Evolutionary conservation across 164 flowering plant genomes (phyloP).

Genomic region (Echeveria elegans): DNA sequence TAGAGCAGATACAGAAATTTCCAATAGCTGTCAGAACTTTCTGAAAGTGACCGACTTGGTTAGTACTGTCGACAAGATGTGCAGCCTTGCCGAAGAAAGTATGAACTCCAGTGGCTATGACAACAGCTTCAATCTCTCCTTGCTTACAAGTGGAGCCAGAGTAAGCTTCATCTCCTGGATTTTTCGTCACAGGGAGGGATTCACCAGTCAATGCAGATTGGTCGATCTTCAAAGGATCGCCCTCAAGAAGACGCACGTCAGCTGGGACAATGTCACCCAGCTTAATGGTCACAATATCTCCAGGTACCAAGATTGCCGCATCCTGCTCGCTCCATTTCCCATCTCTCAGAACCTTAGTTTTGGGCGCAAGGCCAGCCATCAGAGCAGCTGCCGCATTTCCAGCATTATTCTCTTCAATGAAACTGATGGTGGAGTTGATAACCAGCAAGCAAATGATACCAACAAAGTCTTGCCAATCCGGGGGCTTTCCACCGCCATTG

Average conservation of each 20-base stretch:
- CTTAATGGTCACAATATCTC: slow-evolving; percentile 41
- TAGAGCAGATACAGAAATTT: slow-evolving; percentile 19
- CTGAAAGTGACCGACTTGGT: slow-evolving; percentile 47
- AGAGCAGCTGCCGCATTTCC: slow-evolving; percentile 11
- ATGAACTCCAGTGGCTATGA: slow-evolving; percentile 49
- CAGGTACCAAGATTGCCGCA: slow-evolving; percentile 43
- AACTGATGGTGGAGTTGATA: slow-evolving; percentile 49
- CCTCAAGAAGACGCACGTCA: slow-evolving; percentile 44
- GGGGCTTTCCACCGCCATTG: slow-evolving; percentile 48
- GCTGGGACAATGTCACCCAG: slow-evolving; percentile 48
- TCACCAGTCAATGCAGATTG: background rate
- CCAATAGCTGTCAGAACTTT: slow-evolving; percentile 48
- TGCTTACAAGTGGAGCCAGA: slow-evolving; percentile 55
- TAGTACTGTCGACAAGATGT: slow-evolving; percentile 49
- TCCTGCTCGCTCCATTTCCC: slow-evolving; percentile 45
- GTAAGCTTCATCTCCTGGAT: slow-evolving; percentile 32
- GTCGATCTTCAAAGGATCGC: slow-evolving; percentile 9
- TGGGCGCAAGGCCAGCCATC: slow-evolving; percentile 20
- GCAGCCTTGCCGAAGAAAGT: slow-evolving; percentile 58
- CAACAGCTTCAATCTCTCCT: slow-evolving; percentile 51
- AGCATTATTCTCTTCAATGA: slow-evolving; percentile 51
- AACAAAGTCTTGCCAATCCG: slow-evolving; percentile 11
- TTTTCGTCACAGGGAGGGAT: slow-evolving; percentile 23
- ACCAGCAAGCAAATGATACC: slow-evolving; percentile 32
- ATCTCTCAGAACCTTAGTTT: slow-evolving; percentile 48